Evolutionary conservation across 2,329 filamentous ascomycete genomes (phyloP), one percentile per base, ranked within the genome.

Genomic region (Balansia obtecta): DNA sequence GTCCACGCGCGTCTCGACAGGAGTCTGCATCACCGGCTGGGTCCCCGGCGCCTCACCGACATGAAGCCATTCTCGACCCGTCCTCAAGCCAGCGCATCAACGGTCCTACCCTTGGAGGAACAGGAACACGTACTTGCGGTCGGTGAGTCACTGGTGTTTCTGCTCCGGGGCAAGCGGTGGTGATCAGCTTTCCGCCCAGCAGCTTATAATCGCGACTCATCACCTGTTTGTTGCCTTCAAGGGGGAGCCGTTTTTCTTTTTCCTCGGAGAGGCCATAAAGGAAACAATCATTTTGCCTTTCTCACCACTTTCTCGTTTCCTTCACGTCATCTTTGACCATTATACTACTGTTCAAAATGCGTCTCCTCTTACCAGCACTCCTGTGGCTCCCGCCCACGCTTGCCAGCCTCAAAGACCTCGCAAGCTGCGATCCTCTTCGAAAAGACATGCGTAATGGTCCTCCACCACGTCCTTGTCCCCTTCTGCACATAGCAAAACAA

Each of bases 371-470:
- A 13, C n/a, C 46, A 10, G 34, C 7, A 10, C 27, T 46, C 6
- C 20, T 38, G 34, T 49, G 46, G 46, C 46, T 54, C 34, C 18
- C 53, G 3, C 49, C 50, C 33, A 50, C 49, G 11, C 34, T 49
- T 15, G 57, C 54, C 34, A 53, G 55, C 27, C 52, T 59, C 16
- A 52, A 56, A 45, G 57, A 60, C 40, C 53, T 59, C 39, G 50
- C 54, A n/a, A 32, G 49, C 46, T 61, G 59, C 52, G 55, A 61
- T 46, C 59, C 60, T 1, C 53, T 58, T 16, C 53, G 53, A 22
- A 61, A 61, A 46, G 57, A 61, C 47, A 56, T 53, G 16, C 51
- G 59, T 62, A 58, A 50, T 45, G 32, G 46, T 49, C 49, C 33
- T 20, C 15, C 45, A n/a, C 18, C 13, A 22, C 16, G 33, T 33